Evolutionary conservation across 164 flowering plant species (phyloP), one percentile per base, ranked within the genome.

Genomic region (Umbilicus rupestris): DNA sequence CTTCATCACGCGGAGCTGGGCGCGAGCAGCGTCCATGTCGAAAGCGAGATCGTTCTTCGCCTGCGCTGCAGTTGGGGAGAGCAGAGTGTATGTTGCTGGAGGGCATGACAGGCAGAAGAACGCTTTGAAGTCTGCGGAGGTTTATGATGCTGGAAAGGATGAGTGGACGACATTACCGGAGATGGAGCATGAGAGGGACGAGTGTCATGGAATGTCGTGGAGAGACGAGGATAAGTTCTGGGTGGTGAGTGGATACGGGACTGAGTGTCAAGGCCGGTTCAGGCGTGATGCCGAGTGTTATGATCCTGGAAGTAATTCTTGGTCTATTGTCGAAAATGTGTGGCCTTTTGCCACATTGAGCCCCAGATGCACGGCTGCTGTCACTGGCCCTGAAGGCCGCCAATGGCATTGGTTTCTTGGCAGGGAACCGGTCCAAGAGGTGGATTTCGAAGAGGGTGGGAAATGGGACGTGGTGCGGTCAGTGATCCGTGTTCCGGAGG

Each of bases 21-120:
- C 67, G 26, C 77, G 63, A 64, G 86, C 90, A 24, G 72, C 71
- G 63, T 80, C 79, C 30, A 87, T 91, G 93, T 87, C 88, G 19
- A 69, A 72, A 55, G 77, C 73, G 17, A 72, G 90, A 66, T 84
- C 97, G 7, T 87, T 91, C 70, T 91, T 87, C 73, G 87, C 88
- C 7, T 66, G 75, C 3, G 86, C 81, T 0, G 82, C 78, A 4
- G 7, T 33, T 3, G 80, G 69, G 6, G 88, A 86, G 28, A 37
- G 35, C 29, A 69, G 64, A 39, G 73, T 91, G 0, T 76, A 66
- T 22, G 82, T 87, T 8, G 97, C 91, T 2, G 96, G 96, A 17
- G 97, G 96, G 1, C 97, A 91, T 74, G 98, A 91, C 63, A 85
- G 82, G 79, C 75, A 69, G 70, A 91, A 91, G 76, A 91, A 87